phyloP scores from a whole-genome alignment of 352 stramenopile genomes.

The Globisporangium polare region DNA sequence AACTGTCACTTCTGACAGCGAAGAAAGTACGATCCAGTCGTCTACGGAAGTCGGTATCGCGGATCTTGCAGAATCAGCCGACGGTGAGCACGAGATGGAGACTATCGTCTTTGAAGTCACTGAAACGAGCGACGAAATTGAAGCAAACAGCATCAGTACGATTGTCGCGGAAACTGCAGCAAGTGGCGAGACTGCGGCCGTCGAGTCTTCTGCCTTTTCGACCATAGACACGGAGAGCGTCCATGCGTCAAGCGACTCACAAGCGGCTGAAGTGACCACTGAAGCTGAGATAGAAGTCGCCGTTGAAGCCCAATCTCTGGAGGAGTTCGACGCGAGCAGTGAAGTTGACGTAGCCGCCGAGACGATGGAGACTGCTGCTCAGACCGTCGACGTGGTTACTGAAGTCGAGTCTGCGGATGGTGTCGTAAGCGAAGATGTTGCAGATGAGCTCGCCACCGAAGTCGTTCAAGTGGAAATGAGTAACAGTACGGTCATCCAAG shows the following conservation, averaged over 20 bases:
- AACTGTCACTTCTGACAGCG: not conserved
- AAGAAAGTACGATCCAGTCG: not conserved
- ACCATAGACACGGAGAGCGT: not conserved
- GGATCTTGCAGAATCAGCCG: not conserved
- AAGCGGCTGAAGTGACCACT: not conserved
- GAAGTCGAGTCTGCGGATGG: not conserved
- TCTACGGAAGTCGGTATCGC: not conserved
- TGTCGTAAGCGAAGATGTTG: not conserved
- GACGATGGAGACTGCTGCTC: not conserved
- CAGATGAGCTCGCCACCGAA: not conserved
- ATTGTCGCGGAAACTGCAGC: not conserved
- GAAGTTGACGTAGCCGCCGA: not conserved
- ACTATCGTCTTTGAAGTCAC: not conserved
- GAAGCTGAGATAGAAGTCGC: not conserved
- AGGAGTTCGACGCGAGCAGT: not conserved
- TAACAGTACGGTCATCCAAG: not conserved
- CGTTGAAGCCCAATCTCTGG: not conserved
- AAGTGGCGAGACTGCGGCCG: not conserved
- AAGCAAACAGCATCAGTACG: not conserved
- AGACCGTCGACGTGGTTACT: not conserved
- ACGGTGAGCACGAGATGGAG: not conserved
- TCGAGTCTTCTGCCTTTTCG: not conserved
- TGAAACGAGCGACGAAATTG: not conserved
- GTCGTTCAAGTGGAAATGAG: not conserved
- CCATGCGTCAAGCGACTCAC: not conserved